These are phyloP conservation scores for Xylaria bambusicola DNA, from an alignment of 495 filamentous ascomycete species.

Conservation along the genomic window DNA sequence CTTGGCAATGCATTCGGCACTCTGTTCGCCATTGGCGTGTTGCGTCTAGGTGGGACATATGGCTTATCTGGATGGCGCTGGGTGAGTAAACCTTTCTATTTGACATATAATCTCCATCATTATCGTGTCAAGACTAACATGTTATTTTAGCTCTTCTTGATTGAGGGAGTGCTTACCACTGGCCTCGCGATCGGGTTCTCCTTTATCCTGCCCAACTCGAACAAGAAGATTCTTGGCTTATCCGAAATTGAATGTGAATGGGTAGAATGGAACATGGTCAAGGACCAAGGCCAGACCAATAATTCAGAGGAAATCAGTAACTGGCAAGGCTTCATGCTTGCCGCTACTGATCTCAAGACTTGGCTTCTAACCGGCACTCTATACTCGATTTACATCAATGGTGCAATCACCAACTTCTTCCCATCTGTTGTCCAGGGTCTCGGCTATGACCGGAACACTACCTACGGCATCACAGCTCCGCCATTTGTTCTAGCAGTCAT, in stretches of 20 bases:
- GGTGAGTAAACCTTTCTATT: slow-evolving; percentile 34
- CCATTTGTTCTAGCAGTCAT: slow-evolving; percentile 25
- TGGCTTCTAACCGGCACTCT: slow-evolving; percentile 23
- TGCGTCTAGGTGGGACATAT: slow-evolving; percentile 43
- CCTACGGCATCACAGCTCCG: slow-evolving; percentile 21
- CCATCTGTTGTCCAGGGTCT: slow-evolving; percentile 24
- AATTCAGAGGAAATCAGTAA: slow-evolving; percentile 20
- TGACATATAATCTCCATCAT: too few relatives aligned
- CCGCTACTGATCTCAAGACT: slow-evolving; percentile 23
- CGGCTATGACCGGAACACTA: slow-evolving; percentile 21
- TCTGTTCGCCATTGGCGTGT: slow-evolving; percentile 49
- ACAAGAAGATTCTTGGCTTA: slow-evolving; percentile 15
- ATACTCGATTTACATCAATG: slow-evolving; percentile 19
- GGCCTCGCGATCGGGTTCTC: slow-evolving; percentile 53
- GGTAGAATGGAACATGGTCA: slow-evolving; percentile 21
- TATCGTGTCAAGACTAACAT: slow-evolving; percentile 26
- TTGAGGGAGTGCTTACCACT: slow-evolving; percentile 56
- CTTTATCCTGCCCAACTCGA: slow-evolving; percentile 57
- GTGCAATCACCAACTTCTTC: slow-evolving; percentile 27
- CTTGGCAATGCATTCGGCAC: slow-evolving; percentile 55
- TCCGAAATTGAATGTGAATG: slow-evolving; percentile 21
- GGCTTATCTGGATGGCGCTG: slow-evolving; percentile 50
- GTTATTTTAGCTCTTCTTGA: slow-evolving; percentile 49
- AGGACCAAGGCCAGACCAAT: slow-evolving; percentile 20
- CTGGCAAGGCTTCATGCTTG: slow-evolving; percentile 18